Base-by-base conservation (phyloP, 1,139 yeast species). In the Suhomyces coccinellae region DNA sequence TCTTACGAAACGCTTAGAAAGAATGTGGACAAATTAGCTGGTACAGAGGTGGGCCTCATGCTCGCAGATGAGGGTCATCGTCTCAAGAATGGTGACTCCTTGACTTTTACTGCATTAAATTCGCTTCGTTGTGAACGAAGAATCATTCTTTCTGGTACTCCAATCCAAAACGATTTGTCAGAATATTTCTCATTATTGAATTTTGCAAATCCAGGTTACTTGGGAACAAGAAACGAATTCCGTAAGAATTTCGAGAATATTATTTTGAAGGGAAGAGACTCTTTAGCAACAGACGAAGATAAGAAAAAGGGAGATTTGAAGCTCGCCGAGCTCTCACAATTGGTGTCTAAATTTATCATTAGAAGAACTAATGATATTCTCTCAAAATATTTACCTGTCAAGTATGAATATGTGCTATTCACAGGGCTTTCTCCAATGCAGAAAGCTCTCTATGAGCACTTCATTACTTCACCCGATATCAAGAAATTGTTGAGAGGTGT, bases 11-110 rank as follows among this genome's bases (percentile, higher is more conserved):
- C 99, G 0, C 71, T 93, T 44, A 75, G 99, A 56, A 74, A 97
- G 55, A 90, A 95, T 62, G 89, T 88, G 5, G 91, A 81, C 30
- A 83, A 82, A 48, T 70, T 93, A 43, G 82, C 83, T 14, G 83
- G 84, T 20, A 82, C 95, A 11, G 93, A 88, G 53, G 85, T 93
- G 28, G 99, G 99, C 0, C 70, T 93, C 35, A 72, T 93, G 70
- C 69, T 93, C 35, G 97, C 98, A 5, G 99, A 93, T 61, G 99
- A 93, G 66, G 99, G 99, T 8, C 99, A 93, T 64, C 74, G 99
- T 48, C 74, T 93, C 56, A 93, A 93, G 59, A 93, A 95, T 62
- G 96, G 97, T 22, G 99, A 93, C 32, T 90, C 97, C 0, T 77
- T 87, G 47, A 95, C 99, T 0, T 93, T 91, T 57, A 88, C 91